Evolutionary conservation across 139 green algal genomes (phyloP), one percentile per base, ranked within the genome.

Genomic region (Coccomyxa sp.): DNA sequence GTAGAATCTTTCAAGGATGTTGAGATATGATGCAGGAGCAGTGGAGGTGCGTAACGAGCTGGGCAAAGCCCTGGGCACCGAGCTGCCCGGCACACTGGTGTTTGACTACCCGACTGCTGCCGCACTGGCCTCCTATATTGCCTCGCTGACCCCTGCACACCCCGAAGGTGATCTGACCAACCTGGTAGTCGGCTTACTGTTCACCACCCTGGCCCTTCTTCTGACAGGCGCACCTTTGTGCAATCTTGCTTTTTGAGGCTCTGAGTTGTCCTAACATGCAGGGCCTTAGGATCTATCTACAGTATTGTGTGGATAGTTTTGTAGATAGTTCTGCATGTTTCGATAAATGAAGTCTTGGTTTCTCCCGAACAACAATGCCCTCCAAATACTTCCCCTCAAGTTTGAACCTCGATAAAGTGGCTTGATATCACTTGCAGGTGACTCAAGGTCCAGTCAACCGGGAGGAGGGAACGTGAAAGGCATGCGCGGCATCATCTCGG

Each of bases 21-120:
- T 51, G 38, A 51, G 38, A 21, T 71, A 9, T 25, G 21, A 15
- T 75, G 45, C 66, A 81, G 92, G 90, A 10, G 91, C 92, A 4
- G 92, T 97, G 78, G 91, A 96, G 88, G 87, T 95, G 32, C 85
- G 87, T 16, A 92, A 90, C 67, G 76, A 78, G 11, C 83, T 96
- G 21, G 15, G 60, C 4, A 27, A 28, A 1, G 18, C 51, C 15
- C 91, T 95, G 63, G 84, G 78, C 12, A 28, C 93, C n/a, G 91
- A 95, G 76, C 91, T 96, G 30, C 92, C 92, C 10, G 82, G 88
- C 38, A 96, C 92, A 9, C 82, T 96, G 23, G 84, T 95, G 23
- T 98, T 96, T 18, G 45, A 82, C 66, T 82, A 82, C 58, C 76
- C 80, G 1, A 82, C 79, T 1, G 38, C 84, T 11, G 25, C 60